Evolutionary conservation across 192 early-diverging fungal genomes (phyloP).

Genomic region (Mortierella antarctica): DNA sequence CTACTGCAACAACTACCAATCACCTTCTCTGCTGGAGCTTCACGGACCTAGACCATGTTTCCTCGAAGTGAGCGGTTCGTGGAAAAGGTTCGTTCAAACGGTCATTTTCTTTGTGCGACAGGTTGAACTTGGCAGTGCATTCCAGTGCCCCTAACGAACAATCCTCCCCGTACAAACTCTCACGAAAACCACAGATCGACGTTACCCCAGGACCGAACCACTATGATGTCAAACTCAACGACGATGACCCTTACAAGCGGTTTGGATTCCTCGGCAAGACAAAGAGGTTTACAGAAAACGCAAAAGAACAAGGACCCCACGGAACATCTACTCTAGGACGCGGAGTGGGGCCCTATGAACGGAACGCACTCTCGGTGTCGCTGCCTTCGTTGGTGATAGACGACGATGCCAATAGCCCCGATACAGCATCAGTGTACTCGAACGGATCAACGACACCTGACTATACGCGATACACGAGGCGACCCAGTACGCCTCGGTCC

Average conservation of each 20-base stretch:
- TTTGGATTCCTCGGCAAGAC: conserved; percentile 53
- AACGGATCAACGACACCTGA: conserved; percentile 44
- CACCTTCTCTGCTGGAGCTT: background rate
- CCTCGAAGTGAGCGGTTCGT: conserved; percentile 51
- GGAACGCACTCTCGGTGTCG: conserved; percentile 11
- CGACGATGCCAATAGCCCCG: conserved; percentile 12
- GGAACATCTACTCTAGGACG: background rate
- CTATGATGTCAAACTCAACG: conserved; percentile 33
- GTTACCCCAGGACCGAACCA: conserved; percentile 46
- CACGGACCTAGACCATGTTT: conserved; percentile 25
- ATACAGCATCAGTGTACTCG: conserved; percentile 36
- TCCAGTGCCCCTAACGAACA: background rate
- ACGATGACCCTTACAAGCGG: conserved; percentile 45
- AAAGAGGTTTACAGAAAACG: conserved; percentile 17
- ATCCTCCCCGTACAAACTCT: background rate
- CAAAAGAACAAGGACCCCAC: background rate
- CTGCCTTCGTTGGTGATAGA: conserved; percentile 41
- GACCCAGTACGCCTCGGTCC: conserved; percentile 10
- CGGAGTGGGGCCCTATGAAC: conserved; percentile 18
- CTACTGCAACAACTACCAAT: background rate
- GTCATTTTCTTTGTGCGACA: background rate
- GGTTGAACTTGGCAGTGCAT: background rate
- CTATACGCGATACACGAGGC: conserved; percentile 1
- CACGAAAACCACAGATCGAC: conserved; percentile 26
- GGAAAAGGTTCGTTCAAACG: conserved; percentile 35